Evolutionary conservation across 2,329 filamentous ascomycete species (phyloP), one percentile per base, ranked within the genome.

Genomic region (Ophiostoma montium): DNA sequence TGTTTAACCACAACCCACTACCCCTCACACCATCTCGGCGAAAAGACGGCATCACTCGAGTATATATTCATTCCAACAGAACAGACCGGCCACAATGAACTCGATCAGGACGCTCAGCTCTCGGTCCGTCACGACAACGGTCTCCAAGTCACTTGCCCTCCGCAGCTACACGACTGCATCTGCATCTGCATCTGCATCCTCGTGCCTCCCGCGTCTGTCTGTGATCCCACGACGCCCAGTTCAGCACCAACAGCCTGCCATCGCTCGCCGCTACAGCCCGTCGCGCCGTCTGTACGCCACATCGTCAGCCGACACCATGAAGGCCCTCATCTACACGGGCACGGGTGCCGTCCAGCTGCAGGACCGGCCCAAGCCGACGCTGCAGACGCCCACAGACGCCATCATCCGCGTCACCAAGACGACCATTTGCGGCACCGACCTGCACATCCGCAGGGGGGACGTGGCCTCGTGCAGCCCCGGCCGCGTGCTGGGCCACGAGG

Each of bases 391-490:
- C 2, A 68, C 66, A 2, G 72, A 76, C 51, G 70, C 71, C 15
- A 63, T 77, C 23, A 60, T 76, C 45, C 69, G 67, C 50, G 50
- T 75, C 36, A 60, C 62, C 9, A 65, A 72, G 48, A 67, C 68
- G 1, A 71, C 70, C 11, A 74, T 74, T 54, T 76, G 74, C 56
- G 72, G 72, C 21, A 70, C 70, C 0, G 75, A 78, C 56, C 60
- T 78, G 13, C 75, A 79, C 56, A 77, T 78, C 52, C 60, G 67
- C 50, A 70, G 72, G 50, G 74, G 74, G 15, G 65, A 76, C 54
- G 72, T 78, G 0, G 65, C 73, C 0, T 71, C 66, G 1, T 68
- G 66, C 44, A 54, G 64, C 5, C 61, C 63, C 0, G 72, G 72
- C 8, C 63, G 64, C 0, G 64, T 74, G 2, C 61, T 77, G 0